Conservation (phyloP, 2,329 filamentous ascomycete genomes). For the Rhinocladiella mackenziei region DNA sequence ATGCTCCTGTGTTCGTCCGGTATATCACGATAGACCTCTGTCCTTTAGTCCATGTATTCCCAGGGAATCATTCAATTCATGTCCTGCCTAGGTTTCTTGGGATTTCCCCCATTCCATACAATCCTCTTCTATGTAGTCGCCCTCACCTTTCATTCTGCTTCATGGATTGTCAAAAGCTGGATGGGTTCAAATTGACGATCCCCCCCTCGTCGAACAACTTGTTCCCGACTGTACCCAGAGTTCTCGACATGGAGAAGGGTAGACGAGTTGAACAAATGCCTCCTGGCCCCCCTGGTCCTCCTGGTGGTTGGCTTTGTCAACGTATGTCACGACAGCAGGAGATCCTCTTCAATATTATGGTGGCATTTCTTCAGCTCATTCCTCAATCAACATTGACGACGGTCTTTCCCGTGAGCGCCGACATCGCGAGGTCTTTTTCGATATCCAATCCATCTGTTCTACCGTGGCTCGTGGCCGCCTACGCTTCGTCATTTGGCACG, state of each 20-base stretch:
- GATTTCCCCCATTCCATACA: too few relatives aligned
- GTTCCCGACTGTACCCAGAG: neutral
- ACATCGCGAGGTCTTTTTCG: conserved; percentile 45
- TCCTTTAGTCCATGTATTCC: neutral
- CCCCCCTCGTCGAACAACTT: neutral
- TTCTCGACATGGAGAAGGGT: conserved; percentile 12
- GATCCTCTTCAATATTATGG: conserved; percentile 40
- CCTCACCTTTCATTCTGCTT: too few relatives aligned
- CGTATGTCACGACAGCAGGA: conserved; percentile 22
- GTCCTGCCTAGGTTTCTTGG: too few relatives aligned
- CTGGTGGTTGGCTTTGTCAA: conserved; percentile 23
- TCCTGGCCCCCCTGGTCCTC: conserved; percentile 19
- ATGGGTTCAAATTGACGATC: conserved; percentile 10
- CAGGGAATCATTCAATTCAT: conserved; percentile 2
- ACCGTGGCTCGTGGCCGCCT: conserved; percentile 43
- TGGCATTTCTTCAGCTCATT: conserved; percentile 47
- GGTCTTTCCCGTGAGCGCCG: conserved; percentile 40
- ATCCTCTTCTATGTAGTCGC: too few relatives aligned
- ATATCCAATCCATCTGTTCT: conserved; percentile 31
- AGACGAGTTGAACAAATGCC: conserved; percentile 3
- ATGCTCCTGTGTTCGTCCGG: conserved; percentile 8
- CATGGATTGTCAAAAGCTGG: conserved; percentile 1
- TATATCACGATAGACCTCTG: conserved; percentile 7
- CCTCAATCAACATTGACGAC: conserved; percentile 37
- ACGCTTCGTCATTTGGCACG: conserved; percentile 43